A percentile compares a stretch with the other conserved stretches of the same genome.
Conservation (phyloP, 805 yeast genomes). For the Candida broadrunensis region DNA sequence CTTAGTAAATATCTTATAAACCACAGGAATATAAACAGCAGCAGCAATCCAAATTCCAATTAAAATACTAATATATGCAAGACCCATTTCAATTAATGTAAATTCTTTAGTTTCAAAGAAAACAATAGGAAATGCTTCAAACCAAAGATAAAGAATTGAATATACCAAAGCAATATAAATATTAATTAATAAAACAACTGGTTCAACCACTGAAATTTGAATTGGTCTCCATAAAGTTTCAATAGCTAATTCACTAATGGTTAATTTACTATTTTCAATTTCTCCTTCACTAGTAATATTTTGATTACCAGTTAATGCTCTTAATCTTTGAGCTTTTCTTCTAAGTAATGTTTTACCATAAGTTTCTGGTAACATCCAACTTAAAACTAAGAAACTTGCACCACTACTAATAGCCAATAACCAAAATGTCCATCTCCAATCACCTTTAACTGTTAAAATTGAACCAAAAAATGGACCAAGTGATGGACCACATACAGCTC, state of each 20-base stretch:
- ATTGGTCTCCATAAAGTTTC: constrained; percentile 48
- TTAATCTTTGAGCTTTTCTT: constrained; percentile 47
- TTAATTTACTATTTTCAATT: constrained; percentile 21
- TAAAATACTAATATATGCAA: constrained; percentile 40
- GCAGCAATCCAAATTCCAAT: constrained; percentile 49
- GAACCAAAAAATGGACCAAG: constrained; percentile 59
- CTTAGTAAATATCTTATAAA: constrained; percentile 21
- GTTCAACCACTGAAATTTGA: constrained; percentile 49
- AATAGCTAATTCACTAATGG: constrained; percentile 15
- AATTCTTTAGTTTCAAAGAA: constrained; percentile 44
- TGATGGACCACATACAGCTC: constrained; percentile 54
- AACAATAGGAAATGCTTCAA: constrained; percentile 62
- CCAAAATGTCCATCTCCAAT: constrained; percentile 52
- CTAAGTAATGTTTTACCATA: constrained; percentile 41
- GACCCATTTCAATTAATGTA: constrained; percentile 47
- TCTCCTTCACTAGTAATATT: constrained; percentile 42
- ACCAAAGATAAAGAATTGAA: constrained; percentile 52
- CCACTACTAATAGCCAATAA: constrained; percentile 31
- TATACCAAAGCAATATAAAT: constrained; percentile 51
- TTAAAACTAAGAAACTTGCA: constrained; percentile 16
- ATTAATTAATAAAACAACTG: constrained; percentile 53
- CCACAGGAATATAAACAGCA: constrained; percentile 20
- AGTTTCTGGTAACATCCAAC: constrained; percentile 49
- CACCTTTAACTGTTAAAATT: constrained; percentile 40
- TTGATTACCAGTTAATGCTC: constrained; percentile 48